Conservation (phyloP, 192 early-diverging fungal genomes). For the Paraglomus brasilianum region DNA sequence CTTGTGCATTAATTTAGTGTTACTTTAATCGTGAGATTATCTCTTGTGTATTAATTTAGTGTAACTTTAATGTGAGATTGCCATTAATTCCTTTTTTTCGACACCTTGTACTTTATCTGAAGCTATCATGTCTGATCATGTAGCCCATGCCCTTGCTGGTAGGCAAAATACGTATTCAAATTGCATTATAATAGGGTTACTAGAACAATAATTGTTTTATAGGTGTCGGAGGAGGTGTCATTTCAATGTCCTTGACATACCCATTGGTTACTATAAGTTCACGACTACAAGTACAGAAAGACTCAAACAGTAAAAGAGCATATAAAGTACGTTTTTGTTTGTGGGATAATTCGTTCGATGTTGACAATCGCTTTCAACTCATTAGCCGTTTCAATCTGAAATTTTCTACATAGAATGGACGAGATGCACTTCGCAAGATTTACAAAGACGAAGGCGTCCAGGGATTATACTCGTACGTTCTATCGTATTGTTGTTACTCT, state of each 20-base stretch:
- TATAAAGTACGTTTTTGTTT: constrained; percentile 53
- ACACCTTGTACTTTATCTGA: too few relatives aligned
- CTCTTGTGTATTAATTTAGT: too few relatives aligned
- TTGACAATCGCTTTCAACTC: background rate
- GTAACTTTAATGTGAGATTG: too few relatives aligned
- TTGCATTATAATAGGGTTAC: background rate
- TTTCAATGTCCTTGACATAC: constrained; percentile 93
- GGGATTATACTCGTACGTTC: constrained; percentile 85
- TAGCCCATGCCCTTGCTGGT: constrained; percentile 77
- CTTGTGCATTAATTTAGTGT: too few relatives aligned
- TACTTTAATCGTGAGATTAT: too few relatives aligned
- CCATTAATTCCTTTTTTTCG: too few relatives aligned
- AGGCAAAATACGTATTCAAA: constrained; percentile 3
- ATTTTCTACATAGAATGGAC: constrained; percentile 44
- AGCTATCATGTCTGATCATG: constrained; percentile 77
- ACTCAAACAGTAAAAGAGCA: constrained; percentile 52
- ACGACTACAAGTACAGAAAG: constrained; percentile 78
- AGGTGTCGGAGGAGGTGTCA: constrained; percentile 86
- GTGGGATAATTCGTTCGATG: background rate
- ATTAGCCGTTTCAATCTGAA: background rate
- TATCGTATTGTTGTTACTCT: background rate
- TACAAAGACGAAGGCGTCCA: constrained; percentile 81
- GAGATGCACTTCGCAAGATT: constrained; percentile 86
- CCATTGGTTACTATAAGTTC: constrained; percentile 80
- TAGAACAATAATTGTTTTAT: constrained; percentile 1